Conservation (phyloP, 768 basidiomycete genomes). For the Hericium coralloides region DNA sequence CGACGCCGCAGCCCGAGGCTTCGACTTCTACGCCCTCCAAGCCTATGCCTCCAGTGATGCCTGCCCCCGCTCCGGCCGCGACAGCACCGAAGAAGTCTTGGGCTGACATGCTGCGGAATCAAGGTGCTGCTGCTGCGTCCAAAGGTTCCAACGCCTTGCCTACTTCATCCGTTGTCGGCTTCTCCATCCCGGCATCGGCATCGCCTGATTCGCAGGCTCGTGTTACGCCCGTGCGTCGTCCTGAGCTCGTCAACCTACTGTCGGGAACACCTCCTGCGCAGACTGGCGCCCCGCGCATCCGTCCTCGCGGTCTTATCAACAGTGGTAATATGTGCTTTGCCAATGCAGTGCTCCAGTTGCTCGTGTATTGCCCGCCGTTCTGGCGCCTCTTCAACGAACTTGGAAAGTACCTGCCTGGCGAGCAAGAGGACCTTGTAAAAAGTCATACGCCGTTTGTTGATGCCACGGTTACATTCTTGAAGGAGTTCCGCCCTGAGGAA, state of each 20-base stretch:
- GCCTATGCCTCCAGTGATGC: conserved; percentile 1
- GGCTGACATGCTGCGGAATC: conserved; percentile 58
- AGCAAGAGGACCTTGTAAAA: conserved; percentile 18
- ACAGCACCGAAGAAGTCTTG: conserved; percentile 50
- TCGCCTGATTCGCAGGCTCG: conserved; percentile 20
- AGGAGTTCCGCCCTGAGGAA: conserved; percentile 50
- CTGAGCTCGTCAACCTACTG: conserved; percentile 48
- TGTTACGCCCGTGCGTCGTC: conserved; percentile 21
- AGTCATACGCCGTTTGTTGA: conserved; percentile 49
- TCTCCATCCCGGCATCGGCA: conserved; percentile 55
- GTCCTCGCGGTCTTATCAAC: conserved; percentile 82
- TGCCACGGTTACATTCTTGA: conserved; percentile 65
- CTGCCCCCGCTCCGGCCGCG: background rate
- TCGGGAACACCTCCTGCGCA: conserved; percentile 27
- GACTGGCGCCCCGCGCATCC: conserved; percentile 28
- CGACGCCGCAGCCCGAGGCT: background rate
- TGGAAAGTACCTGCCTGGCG: conserved; percentile 36
- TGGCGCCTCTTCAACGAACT: conserved; percentile 68
- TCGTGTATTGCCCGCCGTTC: conserved; percentile 88
- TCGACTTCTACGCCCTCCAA: background rate
- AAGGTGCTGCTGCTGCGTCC: conserved; percentile 30
- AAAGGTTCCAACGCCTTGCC: conserved; percentile 44
- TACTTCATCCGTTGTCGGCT: conserved; percentile 61
- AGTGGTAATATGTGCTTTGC: conserved; percentile 98
- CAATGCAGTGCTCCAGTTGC: conserved; percentile 85